Evolutionary conservation across 345 rosid species (phyloP).

Genomic region (Eucalyptus caleyi): DNA sequence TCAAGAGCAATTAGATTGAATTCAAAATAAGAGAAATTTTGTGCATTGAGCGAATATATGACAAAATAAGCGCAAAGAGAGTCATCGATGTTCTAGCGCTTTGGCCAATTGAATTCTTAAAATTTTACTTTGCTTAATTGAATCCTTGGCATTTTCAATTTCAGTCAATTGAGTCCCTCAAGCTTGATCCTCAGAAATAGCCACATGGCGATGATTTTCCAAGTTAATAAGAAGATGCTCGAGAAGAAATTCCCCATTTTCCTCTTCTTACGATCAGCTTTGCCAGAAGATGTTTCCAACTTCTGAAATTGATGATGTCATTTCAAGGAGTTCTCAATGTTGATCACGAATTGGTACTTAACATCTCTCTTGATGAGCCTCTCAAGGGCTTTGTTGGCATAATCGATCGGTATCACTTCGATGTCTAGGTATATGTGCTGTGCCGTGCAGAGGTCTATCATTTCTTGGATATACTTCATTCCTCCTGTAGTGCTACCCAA

Average conservation of each 20-base stretch:
- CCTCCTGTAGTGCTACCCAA: conserved; percentile 63
- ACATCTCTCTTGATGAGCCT: conserved; percentile 56
- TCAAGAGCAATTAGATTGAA: neutral
- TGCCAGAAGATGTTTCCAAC: neutral
- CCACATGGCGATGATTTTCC: neutral
- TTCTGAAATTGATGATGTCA: neutral
- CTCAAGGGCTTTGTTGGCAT: conserved; percentile 64
- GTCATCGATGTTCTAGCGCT: neutral
- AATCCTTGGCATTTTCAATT: neutral
- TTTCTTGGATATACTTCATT: conserved; percentile 52
- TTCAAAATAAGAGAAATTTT: neutral
- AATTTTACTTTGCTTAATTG: neutral
- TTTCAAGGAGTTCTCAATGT: conserved; percentile 55
- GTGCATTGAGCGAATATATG: neutral
- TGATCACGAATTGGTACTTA: conserved; percentile 77
- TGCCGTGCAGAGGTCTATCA: conserved; percentile 66
- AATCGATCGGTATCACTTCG: conserved; percentile 53
- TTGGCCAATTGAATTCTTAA: neutral
- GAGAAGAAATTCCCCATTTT: neutral
- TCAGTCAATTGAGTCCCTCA: neutral
- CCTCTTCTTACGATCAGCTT: neutral
- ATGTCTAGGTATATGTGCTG: conserved; percentile 55
- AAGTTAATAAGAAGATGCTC: neutral
- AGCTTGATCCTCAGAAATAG: neutral
- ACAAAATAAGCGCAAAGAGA: neutral